Evolutionary conservation across 2,329 filamentous ascomycete genomes (phyloP), one percentile per base, ranked within the genome.

Genomic region (Aureobasidium sp.): DNA sequence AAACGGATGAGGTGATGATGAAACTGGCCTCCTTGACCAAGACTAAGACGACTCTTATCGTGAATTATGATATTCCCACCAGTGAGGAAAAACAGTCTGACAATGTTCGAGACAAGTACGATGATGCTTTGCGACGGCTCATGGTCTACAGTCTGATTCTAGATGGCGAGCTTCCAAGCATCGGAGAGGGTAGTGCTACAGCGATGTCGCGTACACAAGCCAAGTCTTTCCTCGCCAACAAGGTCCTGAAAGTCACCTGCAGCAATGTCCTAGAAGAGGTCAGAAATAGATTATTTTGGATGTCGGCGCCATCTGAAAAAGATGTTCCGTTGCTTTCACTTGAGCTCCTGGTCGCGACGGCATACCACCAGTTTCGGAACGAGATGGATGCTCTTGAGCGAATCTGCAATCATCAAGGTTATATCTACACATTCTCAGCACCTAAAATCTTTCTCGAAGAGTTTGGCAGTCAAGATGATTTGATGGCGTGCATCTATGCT

Each of bases 401-500:
- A 27, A 44, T 61, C 9, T 61, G 59, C 29, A 48, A 29, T 9
- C 32, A 39, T 13, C 47, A 44, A 34, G 59, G 59, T 24, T 61
- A 61, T 29, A 27, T 41, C 13, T 61, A 53, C 32, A 61, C 47
- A 3, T 61, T 61, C 39, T 39, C 46, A 7, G 46, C 59, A 20
- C 59, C 59, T 24, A 47, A 34, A 8, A 61, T 61, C 17, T 61
- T 61, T 20, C 32, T 39, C 2, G 27, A 13, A 26, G 41, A n/a
- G 34, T 53, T 53, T 20, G 47, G 47, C 29, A 26, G 27, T n/a
- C 6, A 37, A 32, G 41, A 44, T 27, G 39, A 39, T 27, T 20
- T 61, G 29, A 53, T 61, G 47, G 41, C 47, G 17, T 47, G 27
- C 47, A 61, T 61, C 9, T 53, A 61, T 39, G 50, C 50, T 37